Percentiles rank a stretch among this genome's conserved stretches.
Evolutionary conservation across 768 basidiomycete species (phyloP).

Genomic region (Pholiota molesta): DNA sequence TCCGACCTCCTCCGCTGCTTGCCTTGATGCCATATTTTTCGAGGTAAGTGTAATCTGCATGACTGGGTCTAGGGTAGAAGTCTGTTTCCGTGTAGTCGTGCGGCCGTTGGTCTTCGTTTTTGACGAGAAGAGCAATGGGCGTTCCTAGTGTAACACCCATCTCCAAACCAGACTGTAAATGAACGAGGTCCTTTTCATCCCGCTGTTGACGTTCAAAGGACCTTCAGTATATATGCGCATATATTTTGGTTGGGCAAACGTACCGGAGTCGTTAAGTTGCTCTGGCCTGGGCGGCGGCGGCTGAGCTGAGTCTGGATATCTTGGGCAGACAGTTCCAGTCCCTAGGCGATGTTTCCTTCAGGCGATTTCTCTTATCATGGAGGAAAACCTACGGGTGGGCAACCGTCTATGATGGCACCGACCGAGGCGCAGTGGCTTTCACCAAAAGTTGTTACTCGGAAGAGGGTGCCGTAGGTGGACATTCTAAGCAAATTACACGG

Average conservation of each 20-base stretch:
- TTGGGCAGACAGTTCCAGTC: conserved; percentile 72
- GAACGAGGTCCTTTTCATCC: conserved; percentile 94
- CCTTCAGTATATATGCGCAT: not conserved
- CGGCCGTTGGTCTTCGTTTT: conserved; percentile 97
- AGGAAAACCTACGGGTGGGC: conserved; percentile 75
- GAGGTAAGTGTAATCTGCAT: conserved; percentile 98
- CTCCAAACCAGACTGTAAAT: conserved; percentile 92
- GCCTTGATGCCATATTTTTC: conserved; percentile 98
- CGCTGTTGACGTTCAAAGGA: conserved; percentile 49
- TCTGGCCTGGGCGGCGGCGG: conserved; percentile 92
- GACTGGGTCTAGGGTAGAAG: conserved; percentile 93
- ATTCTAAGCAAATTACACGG: conserved; percentile 32
- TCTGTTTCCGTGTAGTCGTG: conserved; percentile 99
- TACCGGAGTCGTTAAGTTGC: conserved; percentile 94
- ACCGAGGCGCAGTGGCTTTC: conserved; percentile 98
- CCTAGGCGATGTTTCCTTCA: conserved; percentile 48
- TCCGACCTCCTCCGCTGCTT: conserved; percentile 93
- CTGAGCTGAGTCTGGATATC: conserved; percentile 94
- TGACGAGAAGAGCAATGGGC: conserved; percentile 94
- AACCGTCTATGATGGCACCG: conserved; percentile 96
- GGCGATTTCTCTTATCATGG: conserved; percentile 4
- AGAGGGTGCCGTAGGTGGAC: conserved; percentile 92
- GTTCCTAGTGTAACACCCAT: conserved; percentile 96
- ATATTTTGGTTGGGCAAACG: conserved; percentile 30
- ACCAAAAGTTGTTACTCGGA: conserved; percentile 96